Conservation (phyloP, 768 basidiomycete genomes). For the Tricholoma bakamatsutake region DNA sequence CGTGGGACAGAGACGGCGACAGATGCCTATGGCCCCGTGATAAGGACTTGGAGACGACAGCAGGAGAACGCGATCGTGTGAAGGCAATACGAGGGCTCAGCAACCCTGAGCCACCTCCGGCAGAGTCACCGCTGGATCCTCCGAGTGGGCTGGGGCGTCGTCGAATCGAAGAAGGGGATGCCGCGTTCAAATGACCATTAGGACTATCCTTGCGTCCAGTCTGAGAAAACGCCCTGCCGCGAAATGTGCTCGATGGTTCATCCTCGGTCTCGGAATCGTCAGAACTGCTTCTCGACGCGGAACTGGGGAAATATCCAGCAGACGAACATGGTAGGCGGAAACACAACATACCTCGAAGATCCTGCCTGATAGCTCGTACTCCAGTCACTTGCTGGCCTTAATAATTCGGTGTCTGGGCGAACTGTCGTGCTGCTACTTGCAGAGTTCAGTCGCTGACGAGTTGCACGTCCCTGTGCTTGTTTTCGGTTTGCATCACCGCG, state of each 20-base stretch:
- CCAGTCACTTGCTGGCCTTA: conserved; percentile 48
- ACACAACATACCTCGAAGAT: conserved; percentile 58
- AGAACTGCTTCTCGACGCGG: conserved; percentile 45
- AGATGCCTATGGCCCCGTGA: conserved; percentile 23
- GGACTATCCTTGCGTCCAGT: conserved; percentile 19
- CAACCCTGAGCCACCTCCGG: conserved; percentile 24
- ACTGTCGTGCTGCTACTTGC: conserved; percentile 16
- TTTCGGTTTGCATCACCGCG: conserved; percentile 44
- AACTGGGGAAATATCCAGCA: conserved; percentile 25
- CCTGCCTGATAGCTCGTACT: conserved; percentile 87
- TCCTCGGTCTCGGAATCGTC: conserved; percentile 58
- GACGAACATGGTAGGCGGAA: neutral
- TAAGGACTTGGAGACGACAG: conserved; percentile 32
- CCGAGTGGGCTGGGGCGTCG: conserved; percentile 25
- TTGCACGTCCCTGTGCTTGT: conserved; percentile 26
- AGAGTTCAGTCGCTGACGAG: conserved; percentile 31
- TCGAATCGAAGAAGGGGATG: conserved; percentile 23
- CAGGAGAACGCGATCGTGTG: conserved; percentile 71
- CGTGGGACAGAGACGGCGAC: conserved; percentile 39
- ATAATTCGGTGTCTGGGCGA: conserved; percentile 16
- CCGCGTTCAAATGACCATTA: conserved; percentile 19
- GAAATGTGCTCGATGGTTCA: conserved; percentile 29
- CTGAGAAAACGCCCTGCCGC: conserved; percentile 37
- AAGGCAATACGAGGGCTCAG: conserved; percentile 42
- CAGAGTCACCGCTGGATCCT: conserved; percentile 35